Percentiles rank a stretch among this genome's conserved stretches.
Conservation (phyloP, 805 yeast genomes). For the Saturnispora hagleri region DNA sequence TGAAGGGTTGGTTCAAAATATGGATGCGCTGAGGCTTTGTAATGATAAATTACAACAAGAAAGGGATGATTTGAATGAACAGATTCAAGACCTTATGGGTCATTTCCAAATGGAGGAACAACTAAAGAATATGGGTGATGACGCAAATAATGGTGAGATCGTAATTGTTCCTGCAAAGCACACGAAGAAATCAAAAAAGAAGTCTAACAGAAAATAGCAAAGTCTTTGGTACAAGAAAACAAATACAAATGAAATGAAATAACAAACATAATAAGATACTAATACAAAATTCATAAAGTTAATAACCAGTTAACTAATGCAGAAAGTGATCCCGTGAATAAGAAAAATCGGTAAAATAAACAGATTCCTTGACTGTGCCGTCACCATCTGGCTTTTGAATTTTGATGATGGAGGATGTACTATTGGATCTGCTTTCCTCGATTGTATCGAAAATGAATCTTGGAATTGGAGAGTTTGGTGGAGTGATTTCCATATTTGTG, state of each 20-base stretch:
- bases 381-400: conserved; percentile 23
- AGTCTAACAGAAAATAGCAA: neutral
- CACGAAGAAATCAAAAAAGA: conserved; percentile 7
- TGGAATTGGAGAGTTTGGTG: conserved; percentile 28
- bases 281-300: neutral
- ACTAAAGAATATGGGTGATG: conserved; percentile 61
- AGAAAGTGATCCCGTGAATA: conserved; percentile 19
- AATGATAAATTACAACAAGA: conserved; percentile 29
- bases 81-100: conserved; percentile 72
- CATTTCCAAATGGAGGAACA: conserved; percentile 65
- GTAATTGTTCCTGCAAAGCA: conserved; percentile 29
- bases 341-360: conserved; percentile 27
- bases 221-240: neutral
- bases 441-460: conserved; percentile 21
- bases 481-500: conserved; percentile 53
- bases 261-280: neutral
- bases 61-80: conserved; percentile 47
- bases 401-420: conserved; percentile 26
- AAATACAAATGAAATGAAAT: neutral
- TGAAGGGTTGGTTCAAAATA: conserved; percentile 31
- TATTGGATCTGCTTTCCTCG: conserved; percentile 25
- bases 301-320: neutral
- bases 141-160: conserved; percentile 62
- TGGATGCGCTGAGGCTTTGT: conserved; percentile 29
- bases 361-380: conserved; percentile 23